Percentiles rank a stretch among this genome's conserved stretches.
phyloP scores from a whole-genome alignment of 2,329 filamentous ascomycete genomes.

The Lachnellula hyalina region DNA sequence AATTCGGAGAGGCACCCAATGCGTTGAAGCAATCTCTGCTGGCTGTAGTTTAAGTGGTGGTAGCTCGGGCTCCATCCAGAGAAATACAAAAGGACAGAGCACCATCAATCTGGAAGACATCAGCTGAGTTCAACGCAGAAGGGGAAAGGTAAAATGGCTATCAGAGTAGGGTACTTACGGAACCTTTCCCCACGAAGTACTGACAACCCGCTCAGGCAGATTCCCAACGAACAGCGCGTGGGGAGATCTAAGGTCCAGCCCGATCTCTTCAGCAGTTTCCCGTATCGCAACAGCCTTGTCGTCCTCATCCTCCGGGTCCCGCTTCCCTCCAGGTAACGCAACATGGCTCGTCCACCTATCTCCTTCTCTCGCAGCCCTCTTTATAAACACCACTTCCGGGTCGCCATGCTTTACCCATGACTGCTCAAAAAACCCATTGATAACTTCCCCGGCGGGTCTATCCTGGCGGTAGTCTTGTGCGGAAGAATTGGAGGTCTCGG shows the following conservation, averaged over 20 bases:
- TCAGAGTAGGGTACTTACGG: slow-evolving; percentile 40
- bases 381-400: slow-evolving; percentile 67
- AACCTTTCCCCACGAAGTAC: slow-evolving; percentile 60
- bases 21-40: slow-evolving; percentile 61
- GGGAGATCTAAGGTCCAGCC: slow-evolving; percentile 49
- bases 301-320: slow-evolving; percentile 58
- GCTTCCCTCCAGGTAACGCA: slow-evolving; percentile 61
- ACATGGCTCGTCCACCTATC: slow-evolving; percentile 68
- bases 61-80: slow-evolving; percentile 50
- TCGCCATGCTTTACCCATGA: slow-evolving; percentile 61
- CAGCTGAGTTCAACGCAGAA: slow-evolving; percentile 7
- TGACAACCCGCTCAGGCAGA: slow-evolving; percentile 60
- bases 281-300: slow-evolving; percentile 58
- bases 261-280: slow-evolving; percentile 63
- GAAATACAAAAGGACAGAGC: slow-evolving; percentile 62
- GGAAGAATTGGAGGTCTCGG: not conserved
- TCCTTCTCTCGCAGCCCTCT: slow-evolving; percentile 57
- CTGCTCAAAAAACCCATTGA: slow-evolving; percentile 57
- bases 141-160: not conserved
- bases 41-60: slow-evolving; percentile 59
- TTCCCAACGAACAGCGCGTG: slow-evolving; percentile 50
- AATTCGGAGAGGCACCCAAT: slow-evolving; percentile 62
- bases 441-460: slow-evolving; percentile 32
- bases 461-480: slow-evolving; percentile 9
- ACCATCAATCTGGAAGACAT: slow-evolving; percentile 53